Percentiles rank a stretch among this genome's conserved stretches.
These are phyloP conservation scores for Allantophomopsis cytisporea DNA, from an alignment of 2,329 filamentous ascomycete genomes.

Conservation along the genomic window DNA sequence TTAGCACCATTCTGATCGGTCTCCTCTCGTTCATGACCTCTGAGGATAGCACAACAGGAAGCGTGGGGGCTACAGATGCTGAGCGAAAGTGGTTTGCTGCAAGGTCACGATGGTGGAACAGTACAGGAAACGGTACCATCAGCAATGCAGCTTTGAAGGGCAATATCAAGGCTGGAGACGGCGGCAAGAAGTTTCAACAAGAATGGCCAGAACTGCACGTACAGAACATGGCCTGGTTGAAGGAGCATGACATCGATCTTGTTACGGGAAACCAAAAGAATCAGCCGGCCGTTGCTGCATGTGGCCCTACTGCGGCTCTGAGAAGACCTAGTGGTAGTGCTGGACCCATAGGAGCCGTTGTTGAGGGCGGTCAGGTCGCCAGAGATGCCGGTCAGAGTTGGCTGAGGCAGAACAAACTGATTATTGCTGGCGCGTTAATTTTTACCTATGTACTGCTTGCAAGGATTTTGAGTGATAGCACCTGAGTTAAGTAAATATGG, in stretches of 20 bases:
- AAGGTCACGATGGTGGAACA: slow-evolving; percentile 90
- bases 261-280: slow-evolving; percentile 57
- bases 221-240: slow-evolving; percentile 90
- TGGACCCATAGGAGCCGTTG: slow-evolving; percentile 43
- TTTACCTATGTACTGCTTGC: slow-evolving; percentile 78
- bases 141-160: slow-evolving; percentile 44
- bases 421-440: slow-evolving; percentile 54
- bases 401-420: slow-evolving; percentile 67
- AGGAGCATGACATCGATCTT: slow-evolving; percentile 65
- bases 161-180: slow-evolving; percentile 82
- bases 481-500: no score
- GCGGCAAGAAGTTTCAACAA: slow-evolving; percentile 74
- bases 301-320: slow-evolving; percentile 46
- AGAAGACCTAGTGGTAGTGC: slow-evolving; percentile 45
- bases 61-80: slow-evolving; percentile 59
- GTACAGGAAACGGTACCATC: slow-evolving; percentile 74
- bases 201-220: slow-evolving; percentile 85
- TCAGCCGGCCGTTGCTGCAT: slow-evolving; percentile 31
- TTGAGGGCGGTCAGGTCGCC: slow-evolving; percentile 66
- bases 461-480: slow-evolving; percentile 40
- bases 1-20: slow-evolving; percentile 89
- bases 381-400: slow-evolving; percentile 72
- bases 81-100: slow-evolving; percentile 70
- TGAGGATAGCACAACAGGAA: slow-evolving; percentile 96
- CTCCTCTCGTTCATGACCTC: slow-evolving; percentile 96